phyloP scores from a whole-genome alignment of 441 rosid species.

The Mallotus repandus region DNA sequence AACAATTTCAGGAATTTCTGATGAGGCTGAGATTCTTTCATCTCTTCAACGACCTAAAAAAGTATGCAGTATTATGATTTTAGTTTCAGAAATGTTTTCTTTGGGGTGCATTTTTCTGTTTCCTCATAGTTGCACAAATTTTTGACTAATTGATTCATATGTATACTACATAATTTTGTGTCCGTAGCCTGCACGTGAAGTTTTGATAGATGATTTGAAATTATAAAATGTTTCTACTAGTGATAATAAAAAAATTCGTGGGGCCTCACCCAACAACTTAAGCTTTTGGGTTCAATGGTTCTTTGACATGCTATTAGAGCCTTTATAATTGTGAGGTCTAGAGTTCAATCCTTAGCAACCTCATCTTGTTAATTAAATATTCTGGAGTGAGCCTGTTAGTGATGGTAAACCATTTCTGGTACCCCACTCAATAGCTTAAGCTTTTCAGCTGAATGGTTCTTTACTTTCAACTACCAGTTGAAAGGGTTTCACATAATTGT shows the following conservation, averaged over 20 bases:
- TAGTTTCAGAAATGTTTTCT: conserved; percentile 6
- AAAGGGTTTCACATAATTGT: background rate
- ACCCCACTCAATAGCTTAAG: no score
- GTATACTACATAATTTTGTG: background rate
- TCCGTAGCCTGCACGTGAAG: background rate
- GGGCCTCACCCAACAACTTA: no score
- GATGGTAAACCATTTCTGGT: no score
- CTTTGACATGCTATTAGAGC: no score
- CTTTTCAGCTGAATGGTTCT: no score
- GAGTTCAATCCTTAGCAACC: no score
- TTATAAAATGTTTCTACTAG: background rate
- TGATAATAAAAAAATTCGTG: no score
- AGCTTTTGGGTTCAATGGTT: no score
- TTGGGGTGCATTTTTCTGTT: background rate
- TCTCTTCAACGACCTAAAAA: conserved; percentile 98
- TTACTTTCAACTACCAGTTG: background rate
- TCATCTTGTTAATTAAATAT: no score
- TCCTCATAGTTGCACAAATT: background rate
- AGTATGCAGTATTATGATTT: conserved; percentile 38
- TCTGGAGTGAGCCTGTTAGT: no score
- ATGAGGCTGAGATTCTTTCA: conserved; percentile 99
- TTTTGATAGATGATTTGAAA: background rate
- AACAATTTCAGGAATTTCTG: conserved; percentile 84
- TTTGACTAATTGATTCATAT: background rate
- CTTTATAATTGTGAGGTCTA: no score